phyloP scores from a whole-genome alignment of 192 early-diverging fungal species.

The Anaeromyces robustus region DNA sequence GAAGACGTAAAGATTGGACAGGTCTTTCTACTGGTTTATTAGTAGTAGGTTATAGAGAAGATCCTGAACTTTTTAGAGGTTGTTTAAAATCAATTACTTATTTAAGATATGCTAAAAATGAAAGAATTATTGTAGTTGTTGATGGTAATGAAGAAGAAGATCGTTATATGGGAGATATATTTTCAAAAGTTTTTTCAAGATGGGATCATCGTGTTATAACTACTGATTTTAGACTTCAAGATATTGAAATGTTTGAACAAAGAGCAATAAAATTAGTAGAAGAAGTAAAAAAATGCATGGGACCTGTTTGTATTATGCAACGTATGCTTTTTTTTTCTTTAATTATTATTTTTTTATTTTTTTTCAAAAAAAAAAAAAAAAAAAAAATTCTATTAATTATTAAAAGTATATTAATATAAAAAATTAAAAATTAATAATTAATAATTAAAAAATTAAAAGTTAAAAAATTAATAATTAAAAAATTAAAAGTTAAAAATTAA shows the following conservation, averaged over 20 bases:
- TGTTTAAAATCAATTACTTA: conserved; percentile 5
- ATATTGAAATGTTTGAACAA: background rate
- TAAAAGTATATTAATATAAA: no score
- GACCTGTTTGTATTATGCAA: background rate
- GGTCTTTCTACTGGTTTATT: conserved; percentile 5
- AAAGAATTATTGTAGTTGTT: conserved; percentile 13
- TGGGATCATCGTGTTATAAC: conserved; percentile 4
- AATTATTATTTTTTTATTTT: background rate
- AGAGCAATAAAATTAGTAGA: background rate
- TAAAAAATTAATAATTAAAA: no score
- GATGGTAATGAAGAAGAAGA: conserved; percentile 13
- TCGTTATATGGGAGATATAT: conserved; percentile 9
- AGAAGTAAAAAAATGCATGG: background rate
- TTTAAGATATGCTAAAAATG: conserved; percentile 9
- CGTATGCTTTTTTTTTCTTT: no score
- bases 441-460: no score
- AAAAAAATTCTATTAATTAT: background rate
- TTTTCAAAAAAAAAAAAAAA: background rate
- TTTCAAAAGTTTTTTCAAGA: conserved; percentile 11
- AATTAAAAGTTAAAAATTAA: no score
- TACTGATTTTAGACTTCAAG: background rate
- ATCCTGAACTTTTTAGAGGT: conserved; percentile 9
- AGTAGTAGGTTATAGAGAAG: conserved; percentile 13
- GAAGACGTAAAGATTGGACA: background rate
- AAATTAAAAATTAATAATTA: no score